Evolutionary conservation across 108 stramenopile species (phyloP), one percentile per base, ranked within the genome.

Genomic region (Fistulifera pelliculosa): DNA sequence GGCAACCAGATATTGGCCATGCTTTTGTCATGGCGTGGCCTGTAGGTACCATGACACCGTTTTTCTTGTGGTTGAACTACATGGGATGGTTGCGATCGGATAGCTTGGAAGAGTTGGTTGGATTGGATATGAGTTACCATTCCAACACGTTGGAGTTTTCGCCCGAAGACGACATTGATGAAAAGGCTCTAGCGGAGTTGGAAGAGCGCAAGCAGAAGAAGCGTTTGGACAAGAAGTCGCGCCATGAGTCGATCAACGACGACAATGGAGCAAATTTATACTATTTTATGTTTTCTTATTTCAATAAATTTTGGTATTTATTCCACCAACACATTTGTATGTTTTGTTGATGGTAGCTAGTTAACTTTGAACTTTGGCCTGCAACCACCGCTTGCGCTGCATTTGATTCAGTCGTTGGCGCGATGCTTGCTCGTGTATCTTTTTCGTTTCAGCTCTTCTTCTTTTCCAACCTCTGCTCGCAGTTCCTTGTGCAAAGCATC

Each of bases 311-410:
- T 35, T 35, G 31, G 8, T 35, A 35, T 35, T 35, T 35, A 35
- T 35, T 35, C 3, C 31, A 35, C 6, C 8, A 35, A 35, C 8
- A 35, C 31, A 6, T 35, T 35, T 35, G 3, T 35, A 6, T 35
- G 31, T 35, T 8, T 35, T 35, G n/a, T n/a, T n/a, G n/a, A n/a
- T n/a, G n/a, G n/a, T n/a, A n/a, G n/a, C n/a, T n/a, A n/a, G n/a
- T n/a, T 35, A 35, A 3, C 31, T 8, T 35, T 35, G 31, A 6
- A 35, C 31, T 35, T 35, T 35, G 10, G 77, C 78, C 54, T 87
- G 90, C 45, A 93, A 57, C 74, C 77, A 93, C 8, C 83, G 81
- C 51, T 93, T 93, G 25, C 92, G 68, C 47, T 88, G 79, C 92
- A 93, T 93, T 64, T 93, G 92, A 41, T 73, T 68, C 54, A 87